A percentile compares a stretch with the other conserved stretches of the same genome.
These are phyloP conservation scores for Austroboletus festivus DNA, from an alignment of 768 basidiomycete species.

Conservation along the genomic window DNA sequence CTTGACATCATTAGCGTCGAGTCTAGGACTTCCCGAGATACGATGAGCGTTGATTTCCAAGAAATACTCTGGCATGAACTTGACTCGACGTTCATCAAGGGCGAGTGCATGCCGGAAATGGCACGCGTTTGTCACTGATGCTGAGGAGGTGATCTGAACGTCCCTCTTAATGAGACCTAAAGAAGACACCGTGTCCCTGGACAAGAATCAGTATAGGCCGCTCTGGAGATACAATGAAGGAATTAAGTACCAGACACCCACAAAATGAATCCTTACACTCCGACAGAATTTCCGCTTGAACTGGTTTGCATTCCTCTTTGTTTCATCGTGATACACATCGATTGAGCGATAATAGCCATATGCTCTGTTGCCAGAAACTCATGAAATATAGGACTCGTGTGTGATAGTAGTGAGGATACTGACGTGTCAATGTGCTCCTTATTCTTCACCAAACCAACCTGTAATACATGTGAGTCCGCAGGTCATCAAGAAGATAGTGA, in stretches of 20 bases:
- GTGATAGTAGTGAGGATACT: not conserved
- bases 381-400: not conserved
- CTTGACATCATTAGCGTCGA: not conserved
- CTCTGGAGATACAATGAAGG: not conserved
- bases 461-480: not conserved
- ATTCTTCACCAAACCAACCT: not conserved
- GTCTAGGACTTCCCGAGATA: not conserved
- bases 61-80: slow-evolving; percentile 15
- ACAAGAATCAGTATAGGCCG: not conserved
- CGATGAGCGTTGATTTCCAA: slow-evolving; percentile 3
- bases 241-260: slow-evolving; percentile 31
- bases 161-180: slow-evolving; percentile 3
- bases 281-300: slow-evolving; percentile 33
- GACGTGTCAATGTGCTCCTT: not conserved
- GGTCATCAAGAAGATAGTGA: not conserved
- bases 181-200: slow-evolving; percentile 16
- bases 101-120: slow-evolving; percentile 15
- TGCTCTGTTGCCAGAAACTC: not conserved
- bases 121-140: slow-evolving; percentile 7
- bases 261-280: slow-evolving; percentile 29
- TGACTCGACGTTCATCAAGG: slow-evolving; percentile 14
- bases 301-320: slow-evolving; percentile 1
- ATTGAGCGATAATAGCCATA: slow-evolving; percentile 15
- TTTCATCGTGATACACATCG: slow-evolving; percentile 19
- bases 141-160: slow-evolving; percentile 3